Conservation (phyloP, 805 yeast species). For the Wickerhamiella galacta region DNA sequence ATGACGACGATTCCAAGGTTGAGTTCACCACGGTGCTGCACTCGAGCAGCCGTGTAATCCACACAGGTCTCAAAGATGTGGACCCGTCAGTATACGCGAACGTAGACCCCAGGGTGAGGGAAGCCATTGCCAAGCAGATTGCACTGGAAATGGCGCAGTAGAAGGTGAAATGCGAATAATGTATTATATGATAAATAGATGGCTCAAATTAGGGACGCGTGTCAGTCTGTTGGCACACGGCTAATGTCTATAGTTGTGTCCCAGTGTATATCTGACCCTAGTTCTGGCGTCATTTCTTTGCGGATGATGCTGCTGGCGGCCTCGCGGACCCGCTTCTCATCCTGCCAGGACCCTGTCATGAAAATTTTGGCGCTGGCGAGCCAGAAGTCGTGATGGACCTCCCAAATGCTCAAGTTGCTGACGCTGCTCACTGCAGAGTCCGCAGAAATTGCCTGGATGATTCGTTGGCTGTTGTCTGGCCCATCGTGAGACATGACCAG, state of each 20-base stretch:
- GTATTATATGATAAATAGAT: background rate
- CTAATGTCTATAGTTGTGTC: slow-evolving; percentile 24
- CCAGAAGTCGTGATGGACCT: slow-evolving; percentile 29
- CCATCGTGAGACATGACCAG: slow-evolving; percentile 28
- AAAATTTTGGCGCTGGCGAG: slow-evolving; percentile 23
- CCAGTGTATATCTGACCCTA: slow-evolving; percentile 18
- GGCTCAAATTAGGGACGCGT: background rate
- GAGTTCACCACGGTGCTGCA: slow-evolving; percentile 10
- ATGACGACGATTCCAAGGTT: no score
- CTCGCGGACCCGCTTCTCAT: slow-evolving; percentile 21
- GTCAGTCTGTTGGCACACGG: slow-evolving; percentile 9
- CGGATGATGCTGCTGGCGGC: slow-evolving; percentile 16
- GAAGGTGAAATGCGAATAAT: background rate
- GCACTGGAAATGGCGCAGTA: slow-evolving; percentile 1
- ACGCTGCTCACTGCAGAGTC: slow-evolving; percentile 19
- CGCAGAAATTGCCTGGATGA: slow-evolving; percentile 14
- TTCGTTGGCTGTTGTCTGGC: slow-evolving; percentile 18
- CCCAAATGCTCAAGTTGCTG: slow-evolving; percentile 24
- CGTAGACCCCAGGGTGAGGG: slow-evolving; percentile 32
- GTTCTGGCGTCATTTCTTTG: slow-evolving; percentile 14
- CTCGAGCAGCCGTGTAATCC: slow-evolving; percentile 31
- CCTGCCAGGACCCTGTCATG: slow-evolving; percentile 20
- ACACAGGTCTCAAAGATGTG: slow-evolving; percentile 52
- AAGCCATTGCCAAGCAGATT: slow-evolving; percentile 31
- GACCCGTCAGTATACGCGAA: slow-evolving; percentile 38